These are phyloP conservation scores for Hymenoscyphus scutula DNA, from an alignment of 2,329 filamentous ascomycete genomes.

Conservation along the genomic window DNA sequence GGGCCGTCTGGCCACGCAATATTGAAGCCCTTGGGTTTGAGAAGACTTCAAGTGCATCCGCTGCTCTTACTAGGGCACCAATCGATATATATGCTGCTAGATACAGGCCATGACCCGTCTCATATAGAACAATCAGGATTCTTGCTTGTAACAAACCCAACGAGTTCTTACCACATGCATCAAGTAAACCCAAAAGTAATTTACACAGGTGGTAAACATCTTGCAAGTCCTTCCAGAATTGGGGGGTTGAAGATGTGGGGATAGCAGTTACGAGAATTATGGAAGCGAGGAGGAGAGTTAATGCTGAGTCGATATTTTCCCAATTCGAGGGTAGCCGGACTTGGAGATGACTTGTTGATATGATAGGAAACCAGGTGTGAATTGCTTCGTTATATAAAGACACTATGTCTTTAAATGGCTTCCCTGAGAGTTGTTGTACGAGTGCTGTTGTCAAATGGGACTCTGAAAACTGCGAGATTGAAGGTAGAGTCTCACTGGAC, in stretches of 20 bases:
- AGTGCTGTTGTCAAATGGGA: not conserved
- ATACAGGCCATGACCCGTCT: constrained; percentile 1
- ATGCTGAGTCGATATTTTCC: not conserved
- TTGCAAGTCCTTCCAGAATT: not conserved
- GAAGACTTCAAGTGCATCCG: constrained; percentile 3
- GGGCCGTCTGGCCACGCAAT: not conserved
- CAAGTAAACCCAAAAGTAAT: constrained; percentile 2
- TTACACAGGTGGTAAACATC: not conserved
- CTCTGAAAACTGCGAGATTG: not conserved
- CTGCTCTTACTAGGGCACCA: not conserved
- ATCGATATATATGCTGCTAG: constrained; percentile 2
- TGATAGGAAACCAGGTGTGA: constrained; percentile 7
- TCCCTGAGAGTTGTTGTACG: not conserved
- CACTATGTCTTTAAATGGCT: not conserved
- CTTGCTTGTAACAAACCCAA: constrained; percentile 4
- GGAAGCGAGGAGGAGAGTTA: constrained; percentile 1
- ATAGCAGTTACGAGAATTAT: not conserved
- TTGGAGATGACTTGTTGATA: not conserved
- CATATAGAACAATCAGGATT: constrained; percentile 1
- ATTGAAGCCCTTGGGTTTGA: not conserved
- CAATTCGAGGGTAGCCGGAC: not conserved
- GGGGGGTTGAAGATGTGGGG: not conserved
- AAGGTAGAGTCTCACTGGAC: not conserved
- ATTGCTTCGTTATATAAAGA: not conserved
- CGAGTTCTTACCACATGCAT: not conserved